Evolutionary conservation across 2,329 filamentous ascomycete species (phyloP), one percentile per base, ranked within the genome.

Genomic region (Sclerotinia trifoliorum): DNA sequence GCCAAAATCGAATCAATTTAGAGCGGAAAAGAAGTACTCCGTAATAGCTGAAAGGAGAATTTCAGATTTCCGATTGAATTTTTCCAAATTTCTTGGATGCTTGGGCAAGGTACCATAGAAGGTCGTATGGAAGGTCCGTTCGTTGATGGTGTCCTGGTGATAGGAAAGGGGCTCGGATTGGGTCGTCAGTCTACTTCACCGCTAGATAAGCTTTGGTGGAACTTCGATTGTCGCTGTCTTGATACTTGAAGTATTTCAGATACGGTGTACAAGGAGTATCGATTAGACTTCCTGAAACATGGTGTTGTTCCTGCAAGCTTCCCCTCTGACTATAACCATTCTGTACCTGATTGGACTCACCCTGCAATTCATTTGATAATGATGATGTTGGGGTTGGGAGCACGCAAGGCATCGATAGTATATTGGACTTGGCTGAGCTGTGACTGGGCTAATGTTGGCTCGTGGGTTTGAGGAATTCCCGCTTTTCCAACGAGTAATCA

Each of bases 191-290:
- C 35, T n/a, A 13, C 51, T 17, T 63, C 65, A 67, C 65, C 65
- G 65, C 65, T 54, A 67, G 49, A 67, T 67, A 67, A 67, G 65
- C 57, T 62, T 63, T 54, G 65, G 65, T 63, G 65, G 55, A 52
- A 67, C 65, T 66, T 15, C 39, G 60, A 62, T 62, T 62, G 29
- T 62, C 29, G 26, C 58, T 51, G 39, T 62, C 46, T 39, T 62
- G 60, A 62, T 62, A 62, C 60, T 62, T 39, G 46, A 51, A 35
- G 46, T 26, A 51, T 51, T 63, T 63, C 60, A 63, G 46, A 63
- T 51, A 63, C 29, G 60, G 46, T 62, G 60, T 51, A 62, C 46
- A 62, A 49, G 60, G 49, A 62, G 15, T 51, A 21, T 62, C 46
- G 29, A 39, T 48, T 15, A 42, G 32, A 42, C 32, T 19, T 51